A percentile compares a stretch with the other conserved stretches of the same genome.
These are phyloP conservation scores for Lunularia cruciata DNA, from an alignment of 225 moss, liverwort and hornwort genomes.

Conservation along the genomic window DNA sequence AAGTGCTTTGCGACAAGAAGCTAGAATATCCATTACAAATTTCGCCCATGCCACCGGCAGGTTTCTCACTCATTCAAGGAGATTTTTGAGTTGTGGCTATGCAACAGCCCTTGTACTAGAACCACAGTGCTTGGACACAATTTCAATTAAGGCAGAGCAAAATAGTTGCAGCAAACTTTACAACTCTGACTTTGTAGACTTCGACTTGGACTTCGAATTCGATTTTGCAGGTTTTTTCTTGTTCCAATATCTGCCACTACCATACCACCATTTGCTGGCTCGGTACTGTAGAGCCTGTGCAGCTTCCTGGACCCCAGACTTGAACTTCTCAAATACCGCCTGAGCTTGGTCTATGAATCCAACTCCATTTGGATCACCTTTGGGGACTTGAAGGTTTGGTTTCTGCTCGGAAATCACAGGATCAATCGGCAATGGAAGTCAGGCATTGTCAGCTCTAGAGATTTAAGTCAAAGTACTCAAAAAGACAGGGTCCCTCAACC, in stretches of 20 bases:
- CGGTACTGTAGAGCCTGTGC: constrained; percentile 14
- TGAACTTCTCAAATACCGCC: constrained; percentile 25
- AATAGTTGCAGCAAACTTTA: too few species aligned
- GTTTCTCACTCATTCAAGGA: too few species aligned
- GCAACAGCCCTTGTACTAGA: too few species aligned
- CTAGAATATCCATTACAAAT: too few species aligned
- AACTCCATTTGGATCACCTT: background rate
- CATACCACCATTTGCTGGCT: constrained; percentile 37
- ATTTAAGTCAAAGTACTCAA: too few species aligned
- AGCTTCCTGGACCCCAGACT: constrained; percentile 24
- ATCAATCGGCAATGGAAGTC: too few species aligned
- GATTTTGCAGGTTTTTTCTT: constrained; percentile 18
- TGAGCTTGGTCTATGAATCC: constrained; percentile 38
- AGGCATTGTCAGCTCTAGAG: background rate
- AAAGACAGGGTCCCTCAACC: background rate
- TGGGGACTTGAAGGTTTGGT: background rate
- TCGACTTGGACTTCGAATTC: constrained; percentile 25
- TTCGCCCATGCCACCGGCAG: too few species aligned
- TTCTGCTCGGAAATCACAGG: too few species aligned
- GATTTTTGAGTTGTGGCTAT: too few species aligned
- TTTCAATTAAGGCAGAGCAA: too few species aligned
- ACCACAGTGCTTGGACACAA: too few species aligned
- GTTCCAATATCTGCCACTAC: constrained; percentile 7
- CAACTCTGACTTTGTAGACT: constrained; percentile 35
- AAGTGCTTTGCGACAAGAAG: too few species aligned